Percentiles rank a stretch among this genome's conserved stretches.
phyloP scores from a whole-genome alignment of 2,329 filamentous ascomycete genomes.

The Sordariomycetes sp. region DNA sequence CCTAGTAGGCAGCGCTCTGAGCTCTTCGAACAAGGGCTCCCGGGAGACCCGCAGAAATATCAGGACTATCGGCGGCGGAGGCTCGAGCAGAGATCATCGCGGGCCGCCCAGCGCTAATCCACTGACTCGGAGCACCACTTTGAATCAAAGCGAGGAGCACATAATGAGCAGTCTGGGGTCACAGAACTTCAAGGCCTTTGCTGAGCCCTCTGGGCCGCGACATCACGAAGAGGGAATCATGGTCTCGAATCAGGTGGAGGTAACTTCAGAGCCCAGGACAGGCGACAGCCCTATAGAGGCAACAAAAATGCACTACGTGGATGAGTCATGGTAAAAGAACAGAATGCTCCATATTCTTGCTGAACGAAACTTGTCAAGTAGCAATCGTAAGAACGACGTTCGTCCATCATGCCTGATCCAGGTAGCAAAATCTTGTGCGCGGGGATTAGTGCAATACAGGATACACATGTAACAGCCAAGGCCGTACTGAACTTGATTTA shows the following conservation, averaged over 20 bases:
- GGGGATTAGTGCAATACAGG: too few relatives aligned
- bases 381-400: too few relatives aligned
- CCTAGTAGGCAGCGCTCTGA: slow-evolving; percentile 3
- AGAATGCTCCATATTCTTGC: too few relatives aligned
- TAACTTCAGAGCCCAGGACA: not conserved
- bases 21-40: slow-evolving; percentile 1
- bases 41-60: not conserved
- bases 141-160: slow-evolving; percentile 4
- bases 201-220: not conserved
- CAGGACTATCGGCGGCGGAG: slow-evolving; percentile 2
- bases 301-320: too few relatives aligned
- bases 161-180: not conserved
- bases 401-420: too few relatives aligned
- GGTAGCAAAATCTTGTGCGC: too few relatives aligned
- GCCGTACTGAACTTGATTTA: too few relatives aligned
- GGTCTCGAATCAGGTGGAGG: slow-evolving; percentile 2
- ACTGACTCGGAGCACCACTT: slow-evolving; percentile 1
- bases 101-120: slow-evolving; percentile 1
- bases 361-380: too few relatives aligned
- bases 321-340: too few relatives aligned
- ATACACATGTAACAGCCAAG: too few relatives aligned
- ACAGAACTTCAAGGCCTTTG: not conserved
- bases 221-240: not conserved
- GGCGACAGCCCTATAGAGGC: too few relatives aligned
- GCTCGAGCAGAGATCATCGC: not conserved